Percentiles rank a stretch among this genome's conserved stretches.
Conservation (phyloP, 306 rosid genomes). For the Vicia sativa region DNA sequence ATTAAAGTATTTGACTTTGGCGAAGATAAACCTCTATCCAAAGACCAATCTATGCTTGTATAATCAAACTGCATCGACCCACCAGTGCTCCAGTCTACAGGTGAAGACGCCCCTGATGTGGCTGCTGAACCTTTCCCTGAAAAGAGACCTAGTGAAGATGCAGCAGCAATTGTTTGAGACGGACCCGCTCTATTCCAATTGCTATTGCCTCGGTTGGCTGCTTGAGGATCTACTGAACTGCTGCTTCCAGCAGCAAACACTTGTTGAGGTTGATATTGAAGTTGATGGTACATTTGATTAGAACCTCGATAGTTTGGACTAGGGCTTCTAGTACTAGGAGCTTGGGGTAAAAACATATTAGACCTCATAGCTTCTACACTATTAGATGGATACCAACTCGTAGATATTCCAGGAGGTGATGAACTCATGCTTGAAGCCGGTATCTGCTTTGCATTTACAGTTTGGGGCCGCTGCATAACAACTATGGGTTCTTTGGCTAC, state of each 20-base stretch:
- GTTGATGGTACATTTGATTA: slow-evolving; percentile 80
- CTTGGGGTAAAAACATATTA: slow-evolving; percentile 65
- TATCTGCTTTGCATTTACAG: slow-evolving; percentile 62
- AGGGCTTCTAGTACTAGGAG: slow-evolving; percentile 57
- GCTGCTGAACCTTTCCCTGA: slow-evolving; percentile 77
- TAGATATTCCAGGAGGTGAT: slow-evolving; percentile 68
- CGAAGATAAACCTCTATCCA: slow-evolving; percentile 65
- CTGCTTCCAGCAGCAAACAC: slow-evolving; percentile 59
- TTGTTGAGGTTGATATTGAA: slow-evolving; percentile 70
- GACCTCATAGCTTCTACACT: slow-evolving; percentile 60
- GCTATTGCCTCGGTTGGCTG: slow-evolving; percentile 57
- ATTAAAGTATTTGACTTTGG: slow-evolving; percentile 64
- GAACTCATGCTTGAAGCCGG: slow-evolving; percentile 71
- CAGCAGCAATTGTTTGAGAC: slow-evolving; percentile 74
- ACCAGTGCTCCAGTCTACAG: slow-evolving; percentile 87
- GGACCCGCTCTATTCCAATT: slow-evolving; percentile 67
- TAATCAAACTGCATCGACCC: slow-evolving; percentile 73
- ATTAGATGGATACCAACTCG: slow-evolving; percentile 72
- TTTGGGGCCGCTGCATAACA: slow-evolving; percentile 85
- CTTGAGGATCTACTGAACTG: slow-evolving; percentile 62
- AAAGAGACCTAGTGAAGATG: slow-evolving; percentile 93
- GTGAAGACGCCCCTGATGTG: slow-evolving; percentile 78
- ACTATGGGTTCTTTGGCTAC: slow-evolving; percentile 71
- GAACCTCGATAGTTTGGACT: slow-evolving; percentile 59
- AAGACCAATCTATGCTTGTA: slow-evolving; percentile 84